Conservation (phyloP, 805 yeast genomes). For the Kregervanrija pseudodelftensis region DNA sequence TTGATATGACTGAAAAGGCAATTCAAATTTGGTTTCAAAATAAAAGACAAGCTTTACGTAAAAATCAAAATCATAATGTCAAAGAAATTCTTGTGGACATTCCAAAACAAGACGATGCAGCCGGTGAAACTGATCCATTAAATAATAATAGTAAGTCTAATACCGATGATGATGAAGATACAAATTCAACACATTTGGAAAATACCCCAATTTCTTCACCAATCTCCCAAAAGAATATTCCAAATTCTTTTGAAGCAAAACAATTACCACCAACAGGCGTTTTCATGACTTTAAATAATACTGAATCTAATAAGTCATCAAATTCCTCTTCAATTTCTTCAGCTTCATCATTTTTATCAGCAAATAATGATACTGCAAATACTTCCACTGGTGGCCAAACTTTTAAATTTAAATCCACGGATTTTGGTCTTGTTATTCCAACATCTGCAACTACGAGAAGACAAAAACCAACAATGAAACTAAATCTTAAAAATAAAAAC, state of each 20-base stretch:
- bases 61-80: slow-evolving; percentile 22
- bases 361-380: not conserved
- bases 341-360: slow-evolving; percentile 5
- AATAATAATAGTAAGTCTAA: not conserved
- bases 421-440: slow-evolving; percentile 25
- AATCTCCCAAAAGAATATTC: too few relatives aligned
- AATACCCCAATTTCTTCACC: slow-evolving; percentile 3
- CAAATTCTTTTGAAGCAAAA: not conserved
- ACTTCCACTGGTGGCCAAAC: slow-evolving; percentile 19
- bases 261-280: slow-evolving; percentile 21
- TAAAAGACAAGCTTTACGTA: slow-evolving; percentile 75
- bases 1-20: slow-evolving; percentile 94
- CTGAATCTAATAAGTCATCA: slow-evolving; percentile 5
- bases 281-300: slow-evolving; percentile 18
- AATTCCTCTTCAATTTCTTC: not conserved
- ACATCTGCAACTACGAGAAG: slow-evolving; percentile 17
- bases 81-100: slow-evolving; percentile 27
- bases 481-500: slow-evolving; percentile 9
- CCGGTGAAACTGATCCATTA: not conserved
- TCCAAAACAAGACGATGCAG: slow-evolving; percentile 12
- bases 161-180: too few relatives aligned
- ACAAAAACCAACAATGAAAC: slow-evolving; percentile 27
- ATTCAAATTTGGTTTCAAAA: slow-evolving; percentile 99
- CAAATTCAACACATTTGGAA: not conserved
- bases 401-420: slow-evolving; percentile 30